Evolutionary conservation across 2,329 filamentous ascomycete genomes (phyloP), one percentile per base, ranked within the genome.

Genomic region (Herpomyces periplanetae): DNA sequence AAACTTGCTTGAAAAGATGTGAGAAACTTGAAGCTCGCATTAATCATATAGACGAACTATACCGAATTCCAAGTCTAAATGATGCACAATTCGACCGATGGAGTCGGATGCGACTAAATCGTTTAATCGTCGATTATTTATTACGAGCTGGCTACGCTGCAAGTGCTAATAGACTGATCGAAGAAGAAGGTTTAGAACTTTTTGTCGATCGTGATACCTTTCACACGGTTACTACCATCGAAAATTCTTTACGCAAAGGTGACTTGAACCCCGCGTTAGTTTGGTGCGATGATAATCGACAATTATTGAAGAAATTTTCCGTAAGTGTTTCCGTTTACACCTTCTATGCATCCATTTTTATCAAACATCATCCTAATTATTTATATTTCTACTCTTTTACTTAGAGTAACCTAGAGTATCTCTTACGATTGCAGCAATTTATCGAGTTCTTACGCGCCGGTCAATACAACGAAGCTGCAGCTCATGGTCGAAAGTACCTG

Each of bases 231-330:
- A 61, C 61, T 24, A 51, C 49, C 23, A 69, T 91, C 27, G 57
- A 68, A 23, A 49, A 59, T 29, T 64, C 60, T 24, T 40, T 96
- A 24, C 42, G 52, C 16, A 47, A 48, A 15, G 57, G 60, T 13
- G 65, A 57, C 28, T 63, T 75, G 3, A 47, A 49, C 13, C 65
- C 84, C 30, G 73, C 71, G 10, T 39, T 96, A 21, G 52, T 56
- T 6, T 96, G 80, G 80, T 88, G 80, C 35, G 54, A 49, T 8
- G 75, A 91, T 31, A 87, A 88, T 38, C 80, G 84, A 38, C 73
- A 75, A 31, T 64, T 73, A 25, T 42, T 96, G 23, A 65, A 71
- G 33, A 85, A 80, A 45, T 62, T 66, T 39, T 61, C 66, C 36
- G 64, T 66, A 36, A 25, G 53, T 31, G 8, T 9, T 11, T 19